These are phyloP conservation scores for Dalbergia cultrata DNA, from an alignment of 306 rosid genomes.

Conservation along the genomic window DNA sequence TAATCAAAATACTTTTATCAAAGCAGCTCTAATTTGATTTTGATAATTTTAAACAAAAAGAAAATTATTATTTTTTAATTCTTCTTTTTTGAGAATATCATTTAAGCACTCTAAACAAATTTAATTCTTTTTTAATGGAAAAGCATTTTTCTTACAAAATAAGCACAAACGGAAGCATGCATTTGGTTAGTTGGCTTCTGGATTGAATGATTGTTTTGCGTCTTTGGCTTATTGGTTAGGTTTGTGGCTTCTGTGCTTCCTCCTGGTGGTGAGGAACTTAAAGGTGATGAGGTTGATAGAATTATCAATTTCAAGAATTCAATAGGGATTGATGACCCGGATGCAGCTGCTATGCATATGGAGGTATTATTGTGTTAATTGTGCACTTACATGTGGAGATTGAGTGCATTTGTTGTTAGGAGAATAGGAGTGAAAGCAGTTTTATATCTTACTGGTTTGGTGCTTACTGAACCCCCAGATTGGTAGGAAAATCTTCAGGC, in stretches of 20 bases:
- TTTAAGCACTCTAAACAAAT: no score
- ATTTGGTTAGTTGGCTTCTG: slow-evolving; percentile 16
- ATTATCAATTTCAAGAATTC: slow-evolving; percentile 80
- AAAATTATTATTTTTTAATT: no score
- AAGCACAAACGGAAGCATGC: no score
- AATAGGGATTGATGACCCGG: slow-evolving; percentile 94
- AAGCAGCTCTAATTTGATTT: no score
- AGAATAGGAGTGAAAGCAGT: slow-evolving; percentile 29
- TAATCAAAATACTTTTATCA: no score
- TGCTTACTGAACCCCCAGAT: slow-evolving; percentile 63
- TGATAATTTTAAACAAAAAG: no score
- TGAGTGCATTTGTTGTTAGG: slow-evolving; percentile 28
- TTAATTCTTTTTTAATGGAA: no score
- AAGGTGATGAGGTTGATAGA: slow-evolving; percentile 82
- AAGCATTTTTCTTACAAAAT: no score
- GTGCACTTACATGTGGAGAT: background rate
- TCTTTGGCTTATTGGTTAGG: slow-evolving; percentile 49
- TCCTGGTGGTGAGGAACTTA: slow-evolving; percentile 82
- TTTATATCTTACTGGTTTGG: slow-evolving; percentile 38
- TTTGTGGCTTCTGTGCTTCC: slow-evolving; percentile 87
- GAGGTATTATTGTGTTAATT: slow-evolving; percentile 65
- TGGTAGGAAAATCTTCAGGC: slow-evolving; percentile 90
- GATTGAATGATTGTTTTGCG: slow-evolving; percentile 31
- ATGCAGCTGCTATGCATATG: slow-evolving; percentile 97
- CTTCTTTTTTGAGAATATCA: no score